Base-by-base conservation (phyloP, 306 rosid genomes). In the Crotalaria pallida region DNA sequence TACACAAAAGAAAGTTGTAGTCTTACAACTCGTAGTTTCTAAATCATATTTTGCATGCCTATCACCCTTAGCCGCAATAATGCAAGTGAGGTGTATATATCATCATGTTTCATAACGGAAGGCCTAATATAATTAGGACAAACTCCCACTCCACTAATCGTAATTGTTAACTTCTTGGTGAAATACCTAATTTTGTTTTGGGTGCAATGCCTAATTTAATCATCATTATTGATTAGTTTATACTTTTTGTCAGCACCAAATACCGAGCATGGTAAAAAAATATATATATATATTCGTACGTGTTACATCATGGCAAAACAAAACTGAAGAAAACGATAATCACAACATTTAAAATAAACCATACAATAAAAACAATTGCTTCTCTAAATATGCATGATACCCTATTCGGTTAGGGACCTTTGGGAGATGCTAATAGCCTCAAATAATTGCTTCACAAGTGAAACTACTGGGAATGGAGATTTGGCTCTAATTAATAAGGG, bases 171-270 rank as follows among this genome's bases (percentile, higher is more conserved):
- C 61, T 21, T 57, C 57, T 15, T 19, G 53, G 43, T 56, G 66
- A 75, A 75, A n/a, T 75, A 75, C 79, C 79, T 75, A 55, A 65
- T 73, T 50, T 64, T 41, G 38, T 65, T 65, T 45, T 16, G 17
- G 71, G 41, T 34, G 6, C 43, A 45, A 45, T 75, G 48, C 74
- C 80, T 67, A 76, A 67, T 58, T 67, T 48, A 15, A 48, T 48
- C 38, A 12, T 27, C 17, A 23, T 22, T 58, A 36, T 55, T 50
- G 53, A 48, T 58, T 58, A 16, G 44, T 76, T 47, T 67, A 67
- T 38, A 36, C 29, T 76, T 48, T 10, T 47, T 34, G 69, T 41
- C 44, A 23, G 43, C 63, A 49, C 24, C 74, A 38, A 58, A 76
- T 51, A 36, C 17, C 53, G 34, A 55, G 40, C 67, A 74, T 57